Evolutionary conservation across 805 yeast genomes (phyloP), one percentile per base, ranked within the genome.

Genomic region (Teunomyces lycoperdinae): DNA sequence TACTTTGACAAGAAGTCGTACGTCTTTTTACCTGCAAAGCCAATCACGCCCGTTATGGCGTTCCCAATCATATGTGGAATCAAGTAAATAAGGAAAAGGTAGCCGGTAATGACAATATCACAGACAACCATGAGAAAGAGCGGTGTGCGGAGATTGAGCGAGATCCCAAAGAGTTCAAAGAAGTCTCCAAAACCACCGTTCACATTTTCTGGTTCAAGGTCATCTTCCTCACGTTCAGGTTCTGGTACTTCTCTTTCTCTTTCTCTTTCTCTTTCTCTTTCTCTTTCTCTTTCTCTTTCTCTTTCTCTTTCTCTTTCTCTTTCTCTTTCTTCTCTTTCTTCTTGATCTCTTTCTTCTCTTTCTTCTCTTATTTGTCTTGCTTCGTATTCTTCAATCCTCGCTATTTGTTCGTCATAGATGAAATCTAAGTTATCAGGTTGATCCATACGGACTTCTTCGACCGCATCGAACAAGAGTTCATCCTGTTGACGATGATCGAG

Each of bases 41-140:
- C 45, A 3, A 32, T n/a, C 20, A 42, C 7, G 13, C 20, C 29
- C 3, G 27, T 29, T 17, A 42, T 28, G n/a, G 20, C 20, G 27
- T 32, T 42, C 8, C 85, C 85, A 3, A 77, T 40, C 38, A 73
- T 55, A 5, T 78, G 74, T 9, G 86, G 85, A 2, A 78, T 50
- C 13, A 76, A 63, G 54, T 79, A 81, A 0, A 77, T 64, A 10
- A 70, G 39, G 28, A 74, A 63, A 33, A 79, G 56, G 48, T 74
- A 76, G 2, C 66, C 56, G 1, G 71, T 58, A 27, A 70, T 63
- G 14, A 67, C 53, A 9, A 58, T 31, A 48, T 71, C 68, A 41
- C 68, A 64, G 26, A 70, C 29, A 2, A 64, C 30, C 66, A 67
- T 62, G 20, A 71, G 50, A 33, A 66, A 54, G 17, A 73, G 45